Percentiles rank a stretch among this genome's conserved stretches.
phyloP scores from a whole-genome alignment of 2,329 filamentous ascomycete species.

The Esteya vermicola region DNA sequence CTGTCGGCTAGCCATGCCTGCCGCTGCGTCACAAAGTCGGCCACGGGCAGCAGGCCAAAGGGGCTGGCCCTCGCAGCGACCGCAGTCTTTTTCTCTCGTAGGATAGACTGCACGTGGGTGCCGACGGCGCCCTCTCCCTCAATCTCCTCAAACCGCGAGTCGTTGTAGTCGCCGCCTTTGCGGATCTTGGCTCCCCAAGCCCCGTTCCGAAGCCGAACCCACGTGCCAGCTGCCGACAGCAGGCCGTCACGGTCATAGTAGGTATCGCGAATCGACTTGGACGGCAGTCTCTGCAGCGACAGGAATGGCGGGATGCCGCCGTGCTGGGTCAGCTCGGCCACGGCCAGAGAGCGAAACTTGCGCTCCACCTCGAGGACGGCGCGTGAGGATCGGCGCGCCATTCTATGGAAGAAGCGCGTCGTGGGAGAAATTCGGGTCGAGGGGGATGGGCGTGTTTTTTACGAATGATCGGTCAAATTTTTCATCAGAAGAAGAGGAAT shows the following conservation, averaged over 20 bases:
- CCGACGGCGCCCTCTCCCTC: not conserved
- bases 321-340: not conserved
- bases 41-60: not conserved
- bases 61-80: not conserved
- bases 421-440: too few species aligned
- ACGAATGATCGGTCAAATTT: too few species aligned
- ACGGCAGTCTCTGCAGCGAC: not conserved
- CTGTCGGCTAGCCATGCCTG: not conserved
- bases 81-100: not conserved
- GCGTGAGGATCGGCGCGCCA: too few species aligned
- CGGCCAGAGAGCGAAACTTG: not conserved
- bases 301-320: not conserved
- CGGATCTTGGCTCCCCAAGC: not conserved
- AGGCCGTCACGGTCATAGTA: not conserved
- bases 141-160: constrained; percentile 2
- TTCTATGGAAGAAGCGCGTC: too few species aligned
- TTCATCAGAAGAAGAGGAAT: too few species aligned
- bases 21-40: not conserved
- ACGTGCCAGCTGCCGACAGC: not conserved
- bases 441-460: too few species aligned
- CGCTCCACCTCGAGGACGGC: constrained; percentile 1
- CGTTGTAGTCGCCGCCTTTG: not conserved
- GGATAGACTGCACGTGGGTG: not conserved
- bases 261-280: not conserved
- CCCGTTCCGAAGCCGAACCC: constrained; percentile 1